Conservation (phyloP, 2,329 filamentous ascomycete species). For the Alternaria longipes region DNA sequence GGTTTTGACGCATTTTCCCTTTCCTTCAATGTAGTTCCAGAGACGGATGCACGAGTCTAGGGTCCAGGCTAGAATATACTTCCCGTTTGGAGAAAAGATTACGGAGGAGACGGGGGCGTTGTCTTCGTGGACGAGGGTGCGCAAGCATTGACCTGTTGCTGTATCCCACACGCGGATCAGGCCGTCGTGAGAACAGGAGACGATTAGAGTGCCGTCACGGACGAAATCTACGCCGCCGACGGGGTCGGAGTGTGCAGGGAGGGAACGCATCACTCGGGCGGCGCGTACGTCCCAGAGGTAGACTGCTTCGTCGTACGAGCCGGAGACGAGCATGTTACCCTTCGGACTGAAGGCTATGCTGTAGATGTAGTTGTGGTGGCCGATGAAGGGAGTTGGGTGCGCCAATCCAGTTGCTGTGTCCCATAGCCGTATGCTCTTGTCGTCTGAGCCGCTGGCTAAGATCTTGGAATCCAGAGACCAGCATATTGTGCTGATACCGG, state of each 20-base stretch:
- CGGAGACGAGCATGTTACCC: constrained; percentile 94
- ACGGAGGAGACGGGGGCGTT: constrained; percentile 90
- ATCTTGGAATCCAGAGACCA: constrained; percentile 92
- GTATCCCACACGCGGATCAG: constrained; percentile 87
- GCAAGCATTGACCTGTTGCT: constrained; percentile 90
- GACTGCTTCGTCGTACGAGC: constrained; percentile 96
- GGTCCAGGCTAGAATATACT: constrained; percentile 90
- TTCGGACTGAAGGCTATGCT: constrained; percentile 96
- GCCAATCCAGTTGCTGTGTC: constrained; percentile 70
- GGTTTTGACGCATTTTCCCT: constrained; percentile 92
- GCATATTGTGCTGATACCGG: constrained; percentile 89
- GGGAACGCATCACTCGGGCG: constrained; percentile 83
- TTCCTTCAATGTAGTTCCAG: constrained; percentile 93
- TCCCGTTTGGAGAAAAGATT: constrained; percentile 92
- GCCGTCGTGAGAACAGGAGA: constrained; percentile 90
- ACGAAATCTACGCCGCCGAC: constrained; percentile 95
- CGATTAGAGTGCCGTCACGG: constrained; percentile 88
- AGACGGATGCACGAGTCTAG: constrained; percentile 88
- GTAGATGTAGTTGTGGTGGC: constrained; percentile 97
- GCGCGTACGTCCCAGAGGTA: constrained; percentile 96
- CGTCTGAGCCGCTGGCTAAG: constrained; percentile 90
- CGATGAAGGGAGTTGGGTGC: constrained; percentile 71
- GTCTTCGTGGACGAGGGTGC: constrained; percentile 95
- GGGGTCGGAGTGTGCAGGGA: constrained; percentile 94
- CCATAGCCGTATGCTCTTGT: constrained; percentile 96